Evolutionary conservation across 352 stramenopile genomes (phyloP), one percentile per base, ranked within the genome.

Genomic region (Globisporangium apiculatum): DNA sequence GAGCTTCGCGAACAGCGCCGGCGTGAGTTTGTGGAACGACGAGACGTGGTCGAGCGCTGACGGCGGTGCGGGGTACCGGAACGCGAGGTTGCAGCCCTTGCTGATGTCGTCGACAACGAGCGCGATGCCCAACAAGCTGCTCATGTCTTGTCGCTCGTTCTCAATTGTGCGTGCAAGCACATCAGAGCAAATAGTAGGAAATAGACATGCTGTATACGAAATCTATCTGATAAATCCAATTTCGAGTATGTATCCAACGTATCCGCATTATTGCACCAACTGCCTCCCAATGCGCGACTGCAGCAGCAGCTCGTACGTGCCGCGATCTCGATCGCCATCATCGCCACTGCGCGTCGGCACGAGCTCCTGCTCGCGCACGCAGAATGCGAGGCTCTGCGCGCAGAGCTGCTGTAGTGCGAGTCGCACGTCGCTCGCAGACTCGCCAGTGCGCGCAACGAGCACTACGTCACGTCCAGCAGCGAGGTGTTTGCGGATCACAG

Each of bases 31-130:
- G 62, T 93, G 83, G 65, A 95, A 95, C 49, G 67, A 87, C 10
- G 83, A 90, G 43, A 72, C 69, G 17, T 71, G 68, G 55, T 86
- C 70, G 15, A 52, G 48, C 31, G 69, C 51, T n/a, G 61, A 61
- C 12, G 74, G 67, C 1, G 83, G 74, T 24, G 79, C 71, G 6
- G 86, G 86, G 65, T 95, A 95, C 40, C 86, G 76, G 63, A 95
- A 94, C 14, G 82, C 86, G 52, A 95, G 65, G 65, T 93, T 90
- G 64, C 83, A 92, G 40, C 83, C 86, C 60, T 94, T 92, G 71
- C 81, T 83, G 65, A 92, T 92, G 70, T 95, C 86, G 78, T 95
- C 86, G 41, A 95, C 86, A 4, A 95, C 83, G 14, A 95, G 71
- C 46, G 86, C 86, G 31, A 95, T 71, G 46, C 86, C 86, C 42